Evolutionary conservation across 257 asterid genomes (phyloP).

Genomic region (Solanum phureja): DNA sequence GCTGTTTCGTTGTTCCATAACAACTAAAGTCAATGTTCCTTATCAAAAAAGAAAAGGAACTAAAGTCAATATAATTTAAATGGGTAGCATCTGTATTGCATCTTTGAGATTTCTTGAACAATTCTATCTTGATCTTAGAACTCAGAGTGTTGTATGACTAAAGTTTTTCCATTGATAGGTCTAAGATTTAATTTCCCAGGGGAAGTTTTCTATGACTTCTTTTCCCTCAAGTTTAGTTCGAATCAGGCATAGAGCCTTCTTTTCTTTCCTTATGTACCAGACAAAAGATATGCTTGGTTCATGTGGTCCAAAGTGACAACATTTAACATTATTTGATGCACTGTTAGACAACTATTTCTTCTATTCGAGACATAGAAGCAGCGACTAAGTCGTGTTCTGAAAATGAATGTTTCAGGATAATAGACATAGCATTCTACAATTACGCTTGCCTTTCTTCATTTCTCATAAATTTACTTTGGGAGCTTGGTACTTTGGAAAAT

Average conservation of each 20-base stretch:
- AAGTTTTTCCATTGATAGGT: background rate
- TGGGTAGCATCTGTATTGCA: background rate
- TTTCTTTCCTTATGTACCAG: background rate
- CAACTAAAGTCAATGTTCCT: background rate
- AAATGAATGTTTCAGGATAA: background rate
- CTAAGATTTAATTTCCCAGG: background rate
- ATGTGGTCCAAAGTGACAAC: background rate
- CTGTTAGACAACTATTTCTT: background rate
- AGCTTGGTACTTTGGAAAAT: background rate
- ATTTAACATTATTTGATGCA: background rate
- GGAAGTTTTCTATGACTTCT: background rate
- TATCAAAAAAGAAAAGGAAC: background rate
- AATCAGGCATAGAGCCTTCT: background rate
- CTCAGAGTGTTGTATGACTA: background rate
- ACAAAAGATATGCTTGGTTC: background rate
- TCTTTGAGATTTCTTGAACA: background rate
- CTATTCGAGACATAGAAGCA: background rate
- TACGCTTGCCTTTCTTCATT: background rate
- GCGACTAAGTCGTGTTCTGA: background rate
- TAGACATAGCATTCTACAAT: background rate
- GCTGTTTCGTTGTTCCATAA: background rate
- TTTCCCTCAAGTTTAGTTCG: background rate
- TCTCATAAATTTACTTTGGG: background rate
- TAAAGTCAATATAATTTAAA: background rate
- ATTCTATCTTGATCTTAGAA: background rate